Base-by-base conservation (phyloP, 164 flowering plant genomes). In the Nelumbo lutea region DNA sequence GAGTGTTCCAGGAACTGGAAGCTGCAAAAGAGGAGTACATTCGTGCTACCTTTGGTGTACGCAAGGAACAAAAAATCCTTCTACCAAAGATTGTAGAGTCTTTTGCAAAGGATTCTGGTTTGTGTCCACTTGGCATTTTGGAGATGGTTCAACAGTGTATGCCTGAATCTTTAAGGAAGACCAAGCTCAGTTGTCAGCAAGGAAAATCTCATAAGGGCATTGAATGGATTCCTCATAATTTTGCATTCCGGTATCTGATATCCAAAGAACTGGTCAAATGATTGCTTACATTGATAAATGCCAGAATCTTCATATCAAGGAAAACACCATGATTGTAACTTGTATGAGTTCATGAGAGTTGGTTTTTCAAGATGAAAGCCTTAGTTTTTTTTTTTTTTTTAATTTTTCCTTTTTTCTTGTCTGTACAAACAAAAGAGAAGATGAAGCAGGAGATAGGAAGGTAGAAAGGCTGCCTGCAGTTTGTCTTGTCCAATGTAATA, bases 21-120 rank as follows among this genome's bases (percentile, higher is more conserved):
- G 70, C 77, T 59, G 97, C 99, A 57, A 92, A 88, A 75, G 97
- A 88, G 57, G 99, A 95, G 76, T 95, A 85, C 74, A 73, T 95
- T 15, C 82, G 88, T 27, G 93, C 96, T n/a, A 86, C 88, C 11
- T 83, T 90, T 71, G 89, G 91, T 5, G 72, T 87, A 6, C 80
- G 83, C 60, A 89, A 85, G 73, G 90, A 87, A 64, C 84, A 84
- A 15, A 90, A 84, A 76, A 78, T 90, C 52, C 75, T 86, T 41
- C 62, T 95, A 59, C 97, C 99, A 6, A 95, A 90, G 82, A 72
- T 88, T 2, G 78, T 95, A 1, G 96, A 92, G 72, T 84, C 87
- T 6, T 95, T 75, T 76, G 88, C 89, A 5, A 95, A 87, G 76
- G 97, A 89, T 70, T 81, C 88, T 13, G 81, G 83, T 51, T 79